These are phyloP conservation scores for Saccharomycopsis vini DNA, from an alignment of 805 yeast genomes.

Conservation along the genomic window DNA sequence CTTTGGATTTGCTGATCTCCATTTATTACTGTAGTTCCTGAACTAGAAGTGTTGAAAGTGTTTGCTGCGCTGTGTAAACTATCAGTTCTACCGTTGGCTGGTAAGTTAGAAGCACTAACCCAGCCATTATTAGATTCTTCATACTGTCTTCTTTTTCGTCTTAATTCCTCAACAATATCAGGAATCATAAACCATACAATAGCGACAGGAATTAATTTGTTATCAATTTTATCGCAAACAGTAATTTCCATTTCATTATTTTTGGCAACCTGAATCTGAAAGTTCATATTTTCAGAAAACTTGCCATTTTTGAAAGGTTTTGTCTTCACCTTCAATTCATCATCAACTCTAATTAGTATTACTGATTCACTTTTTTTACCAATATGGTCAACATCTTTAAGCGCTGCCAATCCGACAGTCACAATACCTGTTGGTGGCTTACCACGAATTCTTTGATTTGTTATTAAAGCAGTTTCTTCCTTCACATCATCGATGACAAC, in stretches of 20 bases:
- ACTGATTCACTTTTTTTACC: conserved; percentile 72
- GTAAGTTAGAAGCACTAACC: conserved; percentile 68
- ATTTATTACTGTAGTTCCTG: not conserved
- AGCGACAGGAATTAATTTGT: conserved; percentile 74
- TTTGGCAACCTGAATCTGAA: conserved; percentile 71
- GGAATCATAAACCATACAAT: conserved; percentile 83
- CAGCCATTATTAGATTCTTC: conserved; percentile 71
- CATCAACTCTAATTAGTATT: conserved; percentile 78
- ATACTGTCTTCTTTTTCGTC: conserved; percentile 77
- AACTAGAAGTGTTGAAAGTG: too few species aligned
- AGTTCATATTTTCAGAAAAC: conserved; percentile 62
- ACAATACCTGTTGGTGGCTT: conserved; percentile 79
- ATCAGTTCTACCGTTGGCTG: conserved; percentile 15
- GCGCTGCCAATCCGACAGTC: conserved; percentile 60
- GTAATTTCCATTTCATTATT: conserved; percentile 89
- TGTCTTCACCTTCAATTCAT: conserved; percentile 71
- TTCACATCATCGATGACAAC: conserved; percentile 55
- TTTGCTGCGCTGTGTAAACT: not conserved
- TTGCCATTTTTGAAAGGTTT: conserved; percentile 66
- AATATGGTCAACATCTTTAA: conserved; percentile 86
- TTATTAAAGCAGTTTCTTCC: conserved; percentile 55
- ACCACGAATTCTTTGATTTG: conserved; percentile 66
- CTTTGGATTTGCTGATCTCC: too few species aligned
- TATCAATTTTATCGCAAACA: conserved; percentile 71
- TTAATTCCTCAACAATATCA: conserved; percentile 89